Base-by-base conservation (phyloP, 164 flowering plant species). In the Kalanchoe fedtschenkoi region DNA sequence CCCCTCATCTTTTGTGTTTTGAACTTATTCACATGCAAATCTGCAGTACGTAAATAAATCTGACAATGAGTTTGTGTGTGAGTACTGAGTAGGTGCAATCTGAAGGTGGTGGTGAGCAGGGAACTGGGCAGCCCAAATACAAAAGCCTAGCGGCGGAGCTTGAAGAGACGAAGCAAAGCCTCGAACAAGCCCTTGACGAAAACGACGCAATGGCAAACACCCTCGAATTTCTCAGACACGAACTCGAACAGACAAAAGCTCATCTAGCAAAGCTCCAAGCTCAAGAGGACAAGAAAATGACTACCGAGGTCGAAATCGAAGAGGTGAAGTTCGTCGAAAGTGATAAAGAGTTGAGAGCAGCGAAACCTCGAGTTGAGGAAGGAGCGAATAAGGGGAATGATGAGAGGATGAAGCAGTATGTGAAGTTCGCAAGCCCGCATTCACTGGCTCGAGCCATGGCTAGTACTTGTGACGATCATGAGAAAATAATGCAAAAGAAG, bases 151-250 rank as follows among this genome's bases (percentile, higher is more conserved):
- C 75, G 2, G 77, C 80, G 0, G 96, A 93, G 78, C 80, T 93
- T 3, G 88, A 88, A 60, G 89, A 85, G 66, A 81, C 99, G 24
- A 88, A 82, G 64, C 81, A 87, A 63, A 80, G 66, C 69, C 91
- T 92, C 5, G 64, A 71, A 59, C 83, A 78, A 59, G 90, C 97
- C 0, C 77, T 60, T 68, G 86, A 83, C 66, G 89, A 87, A 62
- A 71, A 83, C 47, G 32, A 32, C 56, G 9, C 39, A 24, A 87
- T 87, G 96, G 83, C 74, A 1, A 73, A 62, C 34, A 72, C 68
- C 67, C 75, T 92, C 28, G 77, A 74, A 21, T 76, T 85, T n/a
- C 74, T 89, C 2, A 63, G 70, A 62, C 71, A 81, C 67, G 98
- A 89, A 62, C 95, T 93, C 1, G 87, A 86, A 43, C 70, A 64